A percentile compares a stretch with the other conserved stretches of the same genome.
Evolutionary conservation across 2,329 filamentous ascomycete genomes (phyloP).

Genomic region (Tolypocladium paradoxum): DNA sequence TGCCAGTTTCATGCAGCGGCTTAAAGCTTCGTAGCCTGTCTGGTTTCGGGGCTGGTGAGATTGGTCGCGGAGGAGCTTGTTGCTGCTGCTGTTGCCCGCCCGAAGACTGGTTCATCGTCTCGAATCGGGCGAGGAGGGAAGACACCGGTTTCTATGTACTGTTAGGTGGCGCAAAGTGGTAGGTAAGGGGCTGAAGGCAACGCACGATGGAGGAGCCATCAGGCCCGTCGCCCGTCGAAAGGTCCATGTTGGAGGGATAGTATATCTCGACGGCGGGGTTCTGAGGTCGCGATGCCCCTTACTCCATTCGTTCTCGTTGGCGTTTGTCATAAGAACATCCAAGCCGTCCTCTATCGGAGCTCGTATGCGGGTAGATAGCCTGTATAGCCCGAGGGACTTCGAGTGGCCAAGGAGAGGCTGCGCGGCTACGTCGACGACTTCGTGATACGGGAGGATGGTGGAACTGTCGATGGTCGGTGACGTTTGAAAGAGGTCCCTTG

Average conservation of each 20-base stretch:
- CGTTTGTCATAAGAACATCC: neutral
- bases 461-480: neutral
- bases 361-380: neutral
- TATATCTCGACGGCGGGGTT: conserved; percentile 11
- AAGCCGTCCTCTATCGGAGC: neutral
- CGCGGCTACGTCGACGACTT: neutral
- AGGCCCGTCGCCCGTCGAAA: conserved; percentile 39
- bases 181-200: conserved; percentile 3
- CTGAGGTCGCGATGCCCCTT: conserved; percentile 2
- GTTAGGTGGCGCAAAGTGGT: conserved; percentile 1
- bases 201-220: conserved; percentile 69
- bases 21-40: conserved; percentile 30
- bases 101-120: conserved; percentile 46
- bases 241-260: conserved; percentile 18
- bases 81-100: conserved; percentile 9
- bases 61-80: conserved; percentile 18
- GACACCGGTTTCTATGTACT: conserved; percentile 62
- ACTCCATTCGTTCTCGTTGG: conserved; percentile 3
- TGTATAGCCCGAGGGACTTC: neutral
- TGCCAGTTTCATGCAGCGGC: conserved; percentile 22
- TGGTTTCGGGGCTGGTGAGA: conserved; percentile 31
- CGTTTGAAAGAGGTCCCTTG: neutral
- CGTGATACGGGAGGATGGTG: neutral
- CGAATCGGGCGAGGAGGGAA: conserved; percentile 69
- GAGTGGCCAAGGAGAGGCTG: neutral